These are phyloP conservation scores for Thozetella sp. DNA, from an alignment of 495 filamentous ascomycete species.

Conservation along the genomic window DNA sequence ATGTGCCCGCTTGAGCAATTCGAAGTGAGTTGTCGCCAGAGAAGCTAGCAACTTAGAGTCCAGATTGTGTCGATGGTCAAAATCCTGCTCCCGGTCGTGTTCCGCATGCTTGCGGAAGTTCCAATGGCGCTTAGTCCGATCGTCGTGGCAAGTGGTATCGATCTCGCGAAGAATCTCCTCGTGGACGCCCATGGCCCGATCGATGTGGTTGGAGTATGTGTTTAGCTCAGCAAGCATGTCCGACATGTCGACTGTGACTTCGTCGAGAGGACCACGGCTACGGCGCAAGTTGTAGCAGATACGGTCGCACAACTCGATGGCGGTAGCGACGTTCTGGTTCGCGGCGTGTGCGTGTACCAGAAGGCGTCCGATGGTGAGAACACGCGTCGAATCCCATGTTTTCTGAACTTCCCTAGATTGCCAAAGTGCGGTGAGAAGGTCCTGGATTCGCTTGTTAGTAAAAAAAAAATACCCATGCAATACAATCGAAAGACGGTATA, in stretches of 20 bases:
- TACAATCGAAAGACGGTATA: not conserved
- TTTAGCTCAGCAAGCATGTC: slow-evolving; percentile 58
- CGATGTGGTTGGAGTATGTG: slow-evolving; percentile 47
- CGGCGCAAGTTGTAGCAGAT: slow-evolving; percentile 68
- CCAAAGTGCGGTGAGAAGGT: slow-evolving; percentile 61
- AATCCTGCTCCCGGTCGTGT: not conserved
- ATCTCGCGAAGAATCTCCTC: slow-evolving; percentile 51
- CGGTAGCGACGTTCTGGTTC: slow-evolving; percentile 36
- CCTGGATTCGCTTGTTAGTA: slow-evolving; percentile 23
- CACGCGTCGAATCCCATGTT: slow-evolving; percentile 53
- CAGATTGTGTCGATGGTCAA: slow-evolving; percentile 9
- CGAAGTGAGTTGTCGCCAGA: slow-evolving; percentile 46
- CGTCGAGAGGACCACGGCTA: slow-evolving; percentile 56
- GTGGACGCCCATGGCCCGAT: slow-evolving; percentile 55
- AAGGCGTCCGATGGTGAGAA: slow-evolving; percentile 58
- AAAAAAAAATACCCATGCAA: not conserved
- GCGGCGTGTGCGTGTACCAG: slow-evolving; percentile 60
- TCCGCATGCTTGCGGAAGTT: not conserved
- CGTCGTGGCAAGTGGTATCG: slow-evolving; percentile 17
- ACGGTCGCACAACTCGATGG: slow-evolving; percentile 58
- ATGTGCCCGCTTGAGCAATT: slow-evolving; percentile 50
- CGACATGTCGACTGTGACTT: slow-evolving; percentile 55
- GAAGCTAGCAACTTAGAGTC: slow-evolving; percentile 42
- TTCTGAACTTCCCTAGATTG: slow-evolving; percentile 60
- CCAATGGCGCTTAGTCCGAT: not conserved